Conservation (phyloP, 176 grass and related monocot genomes). For the Zea luxurians region DNA sequence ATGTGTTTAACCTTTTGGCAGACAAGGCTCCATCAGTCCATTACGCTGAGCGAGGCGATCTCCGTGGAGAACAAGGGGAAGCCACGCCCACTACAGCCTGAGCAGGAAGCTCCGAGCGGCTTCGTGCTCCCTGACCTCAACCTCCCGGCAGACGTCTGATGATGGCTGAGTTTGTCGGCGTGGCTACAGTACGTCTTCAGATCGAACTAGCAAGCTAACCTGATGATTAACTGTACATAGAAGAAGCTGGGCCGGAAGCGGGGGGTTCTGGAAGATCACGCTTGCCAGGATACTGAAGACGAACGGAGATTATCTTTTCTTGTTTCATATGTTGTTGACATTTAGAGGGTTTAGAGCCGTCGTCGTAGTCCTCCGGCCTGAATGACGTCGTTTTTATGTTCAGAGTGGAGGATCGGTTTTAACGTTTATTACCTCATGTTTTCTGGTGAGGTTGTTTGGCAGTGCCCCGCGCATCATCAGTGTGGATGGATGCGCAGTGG, state of each 20-base stretch:
- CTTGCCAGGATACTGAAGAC: not conserved
- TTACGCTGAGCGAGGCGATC: not conserved
- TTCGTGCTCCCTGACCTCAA: conserved; percentile 60
- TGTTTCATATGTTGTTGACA: conserved; percentile 26
- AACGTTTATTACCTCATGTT: not conserved
- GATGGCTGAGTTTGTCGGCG: not conserved
- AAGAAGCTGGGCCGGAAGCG: conserved; percentile 1
- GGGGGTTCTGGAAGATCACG: not conserved
- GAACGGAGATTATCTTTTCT: not conserved
- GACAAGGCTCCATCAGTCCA: conserved; percentile 32
- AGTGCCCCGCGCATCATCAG: conserved; percentile 23
- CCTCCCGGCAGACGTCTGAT: conserved; percentile 28
- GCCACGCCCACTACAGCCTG: not conserved
- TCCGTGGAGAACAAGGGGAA: conserved; percentile 10
- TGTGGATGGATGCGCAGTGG: not conserved
- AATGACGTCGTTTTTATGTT: not conserved
- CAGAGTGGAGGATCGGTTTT: conserved; percentile 14
- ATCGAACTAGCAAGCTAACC: conserved; percentile 23
- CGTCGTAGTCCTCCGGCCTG: not conserved
- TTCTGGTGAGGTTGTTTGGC: conserved; percentile 32
- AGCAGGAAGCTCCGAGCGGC: not conserved
- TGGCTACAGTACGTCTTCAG: not conserved
- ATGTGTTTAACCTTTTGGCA: conserved; percentile 1
- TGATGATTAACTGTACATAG: conserved; percentile 47
- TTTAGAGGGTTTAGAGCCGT: conserved; percentile 34